phyloP scores from a whole-genome alignment of 2,329 filamentous ascomycete species.

The Talaromyces rugulosus region DNA sequence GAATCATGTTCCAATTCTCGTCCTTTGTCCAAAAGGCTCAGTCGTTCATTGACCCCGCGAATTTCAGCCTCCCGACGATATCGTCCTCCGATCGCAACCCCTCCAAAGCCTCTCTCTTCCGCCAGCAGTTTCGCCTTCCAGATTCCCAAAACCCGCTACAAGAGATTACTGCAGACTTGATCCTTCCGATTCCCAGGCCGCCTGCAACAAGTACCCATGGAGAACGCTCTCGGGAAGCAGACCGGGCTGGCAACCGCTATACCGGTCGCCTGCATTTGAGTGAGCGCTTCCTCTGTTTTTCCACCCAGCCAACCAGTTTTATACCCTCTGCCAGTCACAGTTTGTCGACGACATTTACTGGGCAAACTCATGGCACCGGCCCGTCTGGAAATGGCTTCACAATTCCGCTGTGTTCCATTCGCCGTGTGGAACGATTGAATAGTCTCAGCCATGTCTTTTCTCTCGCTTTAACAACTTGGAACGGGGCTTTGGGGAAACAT shows the following conservation, averaged over 20 bases:
- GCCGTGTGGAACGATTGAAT: conserved; percentile 86
- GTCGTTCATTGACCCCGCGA: conserved; percentile 86
- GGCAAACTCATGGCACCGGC: conserved; percentile 86
- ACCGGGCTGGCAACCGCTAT: conserved; percentile 74
- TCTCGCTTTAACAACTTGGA: conserved; percentile 93
- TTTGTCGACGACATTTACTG: conserved; percentile 79
- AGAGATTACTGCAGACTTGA: conserved; percentile 95
- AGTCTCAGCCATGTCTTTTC: conserved; percentile 91
- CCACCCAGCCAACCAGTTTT: conserved; percentile 87
- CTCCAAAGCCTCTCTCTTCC: conserved; percentile 88
- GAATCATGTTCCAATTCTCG: conserved; percentile 60
- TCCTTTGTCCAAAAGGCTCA: conserved; percentile 94
- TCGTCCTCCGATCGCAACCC: conserved; percentile 74
- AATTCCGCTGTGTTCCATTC: conserved; percentile 83
- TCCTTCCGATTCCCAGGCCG: conserved; percentile 59
- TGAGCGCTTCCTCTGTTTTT: conserved; percentile 94
- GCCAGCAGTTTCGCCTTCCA: conserved; percentile 92
- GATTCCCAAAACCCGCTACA: conserved; percentile 87
- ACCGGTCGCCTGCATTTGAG: conserved; percentile 89
- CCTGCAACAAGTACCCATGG: conserved; percentile 50
- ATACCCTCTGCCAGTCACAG: conserved; percentile 71
- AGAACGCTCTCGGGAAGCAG: conserved; percentile 54
- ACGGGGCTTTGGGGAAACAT: conserved; percentile 58
- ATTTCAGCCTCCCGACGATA: conserved; percentile 68
- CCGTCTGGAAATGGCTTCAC: conserved; percentile 95